These are phyloP conservation scores for Paraconiothyrium sp. DNA, from an alignment of 2,329 filamentous ascomycete genomes.

Conservation along the genomic window DNA sequence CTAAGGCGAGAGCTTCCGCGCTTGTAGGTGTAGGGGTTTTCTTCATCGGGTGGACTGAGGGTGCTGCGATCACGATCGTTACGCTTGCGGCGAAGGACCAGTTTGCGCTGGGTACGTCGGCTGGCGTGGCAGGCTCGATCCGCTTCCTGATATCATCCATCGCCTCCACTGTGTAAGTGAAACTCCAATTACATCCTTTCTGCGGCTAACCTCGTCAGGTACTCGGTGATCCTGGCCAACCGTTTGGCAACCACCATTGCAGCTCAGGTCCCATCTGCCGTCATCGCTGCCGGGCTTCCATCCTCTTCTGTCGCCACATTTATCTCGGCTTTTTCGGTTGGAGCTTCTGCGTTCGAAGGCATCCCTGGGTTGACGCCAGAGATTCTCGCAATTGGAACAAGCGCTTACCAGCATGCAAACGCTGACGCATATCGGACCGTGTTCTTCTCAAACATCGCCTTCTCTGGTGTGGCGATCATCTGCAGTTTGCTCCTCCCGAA, in stretches of 20 bases:
- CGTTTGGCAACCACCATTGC: constrained; percentile 44
- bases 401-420: constrained; percentile 47
- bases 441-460: constrained; percentile 50
- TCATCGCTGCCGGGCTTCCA: constrained; percentile 47
- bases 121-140: constrained; percentile 50
- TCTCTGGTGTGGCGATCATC: constrained; percentile 45
- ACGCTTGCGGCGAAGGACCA: constrained; percentile 49
- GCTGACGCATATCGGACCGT: constrained; percentile 48
- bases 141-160: constrained; percentile 49
- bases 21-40: constrained; percentile 47
- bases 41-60: constrained; percentile 51
- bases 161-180: constrained; percentile 43
- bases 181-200: not conserved
- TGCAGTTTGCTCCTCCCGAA: constrained; percentile 45
- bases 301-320: constrained; percentile 41
- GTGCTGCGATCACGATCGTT: constrained; percentile 47
- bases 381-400: constrained; percentile 40
- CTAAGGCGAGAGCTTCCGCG: constrained; percentile 33
- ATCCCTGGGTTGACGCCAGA: constrained; percentile 44
- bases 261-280: constrained; percentile 41
- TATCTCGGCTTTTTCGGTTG: constrained; percentile 36
- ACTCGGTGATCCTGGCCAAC: constrained; percentile 47
- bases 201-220: not conserved
- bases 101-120: constrained; percentile 47
- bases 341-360: constrained; percentile 34